Evolutionary conservation across 2,329 filamentous ascomycete species (phyloP), one percentile per base, ranked within the genome.

Genomic region (Aspergillus sclerotialis): DNA sequence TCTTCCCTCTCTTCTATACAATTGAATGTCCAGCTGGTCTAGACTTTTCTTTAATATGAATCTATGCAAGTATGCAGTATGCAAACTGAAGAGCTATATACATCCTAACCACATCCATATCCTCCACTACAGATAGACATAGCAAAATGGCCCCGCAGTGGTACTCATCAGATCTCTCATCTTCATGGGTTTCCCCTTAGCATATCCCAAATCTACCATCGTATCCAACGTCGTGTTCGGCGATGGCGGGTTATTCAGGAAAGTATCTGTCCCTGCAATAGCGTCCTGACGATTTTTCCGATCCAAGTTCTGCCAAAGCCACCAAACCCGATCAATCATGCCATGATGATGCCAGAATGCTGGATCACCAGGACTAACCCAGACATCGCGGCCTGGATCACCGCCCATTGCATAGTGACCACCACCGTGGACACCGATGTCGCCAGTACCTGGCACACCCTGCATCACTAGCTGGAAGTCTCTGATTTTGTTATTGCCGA

Each of bases 351-450:
- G 49, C 39, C 53, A 71, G 52, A 71, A 71, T 14, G 46, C 49
- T 5, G 65, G 65, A 30, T 70, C 67, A 10, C 53, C 58, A 2
- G 68, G 65, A 4, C 60, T 66, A 2, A 56, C 55, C 32, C 63
- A 66, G 24, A 69, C 46, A 43, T 71, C 68, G 58, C 44, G 61
- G 8, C 60, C 65, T 1, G 60, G 58, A 32, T 69, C 67, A 10
- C 66, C 67, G 12, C 60, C 62, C 28, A 67, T 57, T 7, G 63
- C 60, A 46, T 63, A 69, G 44, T 72, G 69, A 2, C 66, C 68
- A 2, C 49, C 65, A 1, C 58, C 60, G 38, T 72, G 69, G 4
- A 69, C 56, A 14, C 64, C 64, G 19, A 60, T 52, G 17, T 41
- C 44, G 2, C 37, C 63, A 6, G 67, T 65, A 38, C 39, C 37